Evolutionary conservation across 2,329 filamentous ascomycete species (phyloP), one percentile per base, ranked within the genome.

Genomic region (Gyromitra esculenta): DNA sequence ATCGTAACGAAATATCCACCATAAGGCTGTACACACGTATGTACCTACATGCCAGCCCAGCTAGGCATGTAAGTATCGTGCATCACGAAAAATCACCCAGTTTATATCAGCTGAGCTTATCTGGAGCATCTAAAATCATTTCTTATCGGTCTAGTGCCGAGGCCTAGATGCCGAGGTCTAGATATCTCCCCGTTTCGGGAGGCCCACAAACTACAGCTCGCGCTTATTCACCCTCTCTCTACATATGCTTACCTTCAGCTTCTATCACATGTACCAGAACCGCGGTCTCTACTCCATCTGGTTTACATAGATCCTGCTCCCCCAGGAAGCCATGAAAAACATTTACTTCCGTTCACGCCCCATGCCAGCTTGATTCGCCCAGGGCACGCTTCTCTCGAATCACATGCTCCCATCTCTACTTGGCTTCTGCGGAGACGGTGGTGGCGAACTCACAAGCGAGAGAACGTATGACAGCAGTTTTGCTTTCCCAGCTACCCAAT

Each of bases 401-500:
- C 76, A 59, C 78, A 31, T 81, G 81, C 68, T 75, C 79, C 74
- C 80, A 80, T 78, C 72, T 48, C 78, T 64, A 11, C 67, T 75
- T 68, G 79, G 64, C 60, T 35, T 4, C 15, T 11, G 35, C 1
- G 39, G 9, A 7, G 1, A 5, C 6, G 31, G n/a, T 9, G 31
- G n/a, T 41, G 9, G 78, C 67, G 11, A 80, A 74, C 13, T 75
- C 81, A 80, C 87, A 89, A 0, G 88, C 84, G 1, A 91, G 83
- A 0, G 89, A 89, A 80, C 89, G 90, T 0, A 87, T 86, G 31
- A 91, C 89, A 1, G 89, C 89, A 57, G 91, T 89, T 4, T 89
- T 90, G 37, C 87, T 89, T 0, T 90, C 90, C 1, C 89, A 89
- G 0, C 89, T 89, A 7, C 91, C 84, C 9, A 91, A 81, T 2